phyloP scores from a whole-genome alignment of 140 eudicot genomes.

The Erigeron philadelphicus region DNA sequence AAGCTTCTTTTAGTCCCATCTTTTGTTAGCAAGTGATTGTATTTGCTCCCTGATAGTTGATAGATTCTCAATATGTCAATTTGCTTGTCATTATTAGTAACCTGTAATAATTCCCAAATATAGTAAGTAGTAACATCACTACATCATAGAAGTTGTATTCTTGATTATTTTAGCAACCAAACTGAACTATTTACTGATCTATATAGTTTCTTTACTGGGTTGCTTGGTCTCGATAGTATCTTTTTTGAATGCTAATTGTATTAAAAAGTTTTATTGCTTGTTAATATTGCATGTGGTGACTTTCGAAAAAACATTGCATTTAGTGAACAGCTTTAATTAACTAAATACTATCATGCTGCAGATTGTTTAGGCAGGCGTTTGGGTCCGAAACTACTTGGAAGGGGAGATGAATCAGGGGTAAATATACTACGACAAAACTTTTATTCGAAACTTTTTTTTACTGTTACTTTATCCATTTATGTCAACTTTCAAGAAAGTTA shows the following conservation, averaged over 20 bases:
- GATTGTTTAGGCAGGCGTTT: conserved; percentile 98
- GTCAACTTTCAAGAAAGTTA: conserved; percentile 14
- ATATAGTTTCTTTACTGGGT: not conserved
- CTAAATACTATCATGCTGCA: conserved; percentile 29
- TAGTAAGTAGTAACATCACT: too few relatives aligned
- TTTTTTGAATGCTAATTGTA: not conserved
- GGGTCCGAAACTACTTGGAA: conserved; percentile 93
- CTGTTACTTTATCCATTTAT: conserved; percentile 1
- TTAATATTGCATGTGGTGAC: conserved; percentile 15
- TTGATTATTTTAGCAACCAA: not conserved
- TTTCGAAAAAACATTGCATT: conserved; percentile 8
- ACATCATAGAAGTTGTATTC: too few relatives aligned
- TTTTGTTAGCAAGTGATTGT: not conserved
- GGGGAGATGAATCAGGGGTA: conserved; percentile 95
- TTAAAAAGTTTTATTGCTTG: conserved; percentile 18
- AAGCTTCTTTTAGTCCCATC: not conserved
- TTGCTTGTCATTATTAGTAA: too few relatives aligned
- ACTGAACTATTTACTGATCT: conserved; percentile 12
- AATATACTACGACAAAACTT: conserved; percentile 12
- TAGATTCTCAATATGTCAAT: too few relatives aligned
- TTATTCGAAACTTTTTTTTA: conserved; percentile 9
- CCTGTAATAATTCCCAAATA: too few relatives aligned
- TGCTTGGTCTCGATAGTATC: conserved; percentile 3
- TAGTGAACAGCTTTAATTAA: conserved; percentile 5
- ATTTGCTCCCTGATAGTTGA: too few relatives aligned